A percentile compares a stretch with the other conserved stretches of the same genome.
Evolutionary conservation across 306 rosid species (phyloP).

Genomic region (Sesbania bispinosa): DNA sequence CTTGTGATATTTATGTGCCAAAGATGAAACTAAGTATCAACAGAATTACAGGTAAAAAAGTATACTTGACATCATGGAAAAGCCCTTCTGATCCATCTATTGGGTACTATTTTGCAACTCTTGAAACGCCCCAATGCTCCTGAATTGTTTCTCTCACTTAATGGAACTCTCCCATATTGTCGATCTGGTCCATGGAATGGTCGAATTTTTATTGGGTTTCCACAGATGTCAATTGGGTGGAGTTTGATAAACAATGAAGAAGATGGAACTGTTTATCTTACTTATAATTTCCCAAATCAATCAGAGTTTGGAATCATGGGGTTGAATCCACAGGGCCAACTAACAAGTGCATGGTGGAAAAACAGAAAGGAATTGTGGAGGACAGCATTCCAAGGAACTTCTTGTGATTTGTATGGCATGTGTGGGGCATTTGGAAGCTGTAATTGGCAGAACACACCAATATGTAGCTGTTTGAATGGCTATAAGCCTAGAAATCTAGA

Average conservation of each 20-base stretch:
- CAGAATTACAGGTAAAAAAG: background rate
- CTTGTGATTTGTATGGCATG: conserved; percentile 20
- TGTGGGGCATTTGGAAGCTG: too few species aligned
- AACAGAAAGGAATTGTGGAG: background rate
- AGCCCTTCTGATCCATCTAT: too few species aligned
- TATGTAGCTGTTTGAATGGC: conserved; percentile 46
- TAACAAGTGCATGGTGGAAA: background rate
- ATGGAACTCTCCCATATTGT: conserved; percentile 19
- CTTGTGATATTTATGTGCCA: background rate
- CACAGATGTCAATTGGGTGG: background rate
- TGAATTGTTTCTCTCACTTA: conserved; percentile 20
- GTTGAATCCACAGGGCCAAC: conserved; percentile 18
- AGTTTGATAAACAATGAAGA: background rate
- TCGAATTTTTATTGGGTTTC: conserved; percentile 22
- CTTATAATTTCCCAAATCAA: background rate
- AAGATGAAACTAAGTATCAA: background rate
- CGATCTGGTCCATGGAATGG: too few species aligned
- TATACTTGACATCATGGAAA: conserved; percentile 18
- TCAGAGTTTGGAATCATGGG: background rate
- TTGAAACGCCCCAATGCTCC: conserved; percentile 3
- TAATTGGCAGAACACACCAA: background rate
- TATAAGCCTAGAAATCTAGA: conserved; percentile 23
- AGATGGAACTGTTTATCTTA: conserved; percentile 7
- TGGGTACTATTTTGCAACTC: background rate
- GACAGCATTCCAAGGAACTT: background rate